Evolutionary conservation across 345 rosid genomes (phyloP).

Genomic region (Rubroshorea leprosula): DNA sequence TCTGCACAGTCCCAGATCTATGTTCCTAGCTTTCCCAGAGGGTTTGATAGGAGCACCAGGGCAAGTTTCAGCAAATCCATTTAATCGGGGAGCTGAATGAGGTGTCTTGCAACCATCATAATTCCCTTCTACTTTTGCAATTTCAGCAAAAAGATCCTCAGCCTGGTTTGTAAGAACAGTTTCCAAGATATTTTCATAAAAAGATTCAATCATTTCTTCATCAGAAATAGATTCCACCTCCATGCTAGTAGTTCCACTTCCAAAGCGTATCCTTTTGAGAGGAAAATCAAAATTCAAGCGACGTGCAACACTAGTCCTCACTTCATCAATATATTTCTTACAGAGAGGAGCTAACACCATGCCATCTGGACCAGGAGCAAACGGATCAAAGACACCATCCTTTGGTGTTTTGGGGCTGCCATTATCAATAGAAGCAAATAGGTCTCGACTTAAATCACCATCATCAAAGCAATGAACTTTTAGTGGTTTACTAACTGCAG

Average conservation of each 20-base stretch:
- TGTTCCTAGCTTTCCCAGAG: slow-evolving; percentile 28
- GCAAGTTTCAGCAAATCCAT: slow-evolving; percentile 45
- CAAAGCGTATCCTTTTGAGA: slow-evolving; percentile 6
- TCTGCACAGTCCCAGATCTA: slow-evolving; percentile 43
- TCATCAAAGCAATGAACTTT: slow-evolving; percentile 17
- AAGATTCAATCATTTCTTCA: slow-evolving; percentile 45
- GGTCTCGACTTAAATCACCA: slow-evolving; percentile 10
- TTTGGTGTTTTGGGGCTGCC: slow-evolving; percentile 37
- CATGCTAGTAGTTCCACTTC: slow-evolving; percentile 1
- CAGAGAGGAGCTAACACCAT: slow-evolving; percentile 34
- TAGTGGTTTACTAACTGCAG: slow-evolving; percentile 17
- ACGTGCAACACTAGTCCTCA: slow-evolving; percentile 34
- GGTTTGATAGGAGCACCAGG: slow-evolving; percentile 57
- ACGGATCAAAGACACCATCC: slow-evolving; percentile 48
- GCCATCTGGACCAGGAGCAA: slow-evolving; percentile 41
- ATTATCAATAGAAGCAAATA: background rate
- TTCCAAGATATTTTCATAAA: slow-evolving; percentile 48
- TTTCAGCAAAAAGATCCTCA: slow-evolving; percentile 30
- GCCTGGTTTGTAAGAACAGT: slow-evolving; percentile 35
- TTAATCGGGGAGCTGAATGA: slow-evolving; percentile 23
- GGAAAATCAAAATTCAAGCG: slow-evolving; percentile 31
- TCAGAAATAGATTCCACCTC: slow-evolving; percentile 29
- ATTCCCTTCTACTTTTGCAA: slow-evolving; percentile 23
- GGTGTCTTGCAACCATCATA: slow-evolving; percentile 41
- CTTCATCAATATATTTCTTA: slow-evolving; percentile 32